Conservation (phyloP, 2,329 filamentous ascomycete genomes). For the Xylariaceae sp. region DNA sequence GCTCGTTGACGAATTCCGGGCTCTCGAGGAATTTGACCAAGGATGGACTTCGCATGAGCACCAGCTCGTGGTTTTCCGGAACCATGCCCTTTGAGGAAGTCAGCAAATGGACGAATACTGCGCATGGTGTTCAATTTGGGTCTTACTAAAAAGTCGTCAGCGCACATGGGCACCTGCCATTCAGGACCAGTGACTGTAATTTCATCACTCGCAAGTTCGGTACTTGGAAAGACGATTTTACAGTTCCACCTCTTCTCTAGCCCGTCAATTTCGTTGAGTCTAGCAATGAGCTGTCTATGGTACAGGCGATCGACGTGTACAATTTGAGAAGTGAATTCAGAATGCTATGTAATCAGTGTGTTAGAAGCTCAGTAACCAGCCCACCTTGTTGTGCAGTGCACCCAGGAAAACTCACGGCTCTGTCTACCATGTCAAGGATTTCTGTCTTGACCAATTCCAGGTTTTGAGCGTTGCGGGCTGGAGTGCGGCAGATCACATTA, state of each 20-base stretch:
- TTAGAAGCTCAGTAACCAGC: background rate
- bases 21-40: conserved; percentile 81
- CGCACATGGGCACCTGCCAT: conserved; percentile 95
- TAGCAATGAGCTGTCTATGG: conserved; percentile 87
- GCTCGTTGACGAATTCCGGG: conserved; percentile 73
- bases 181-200: conserved; percentile 95
- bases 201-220: conserved; percentile 93
- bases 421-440: conserved; percentile 99
- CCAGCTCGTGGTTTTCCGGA: conserved; percentile 89
- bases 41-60: conserved; percentile 72
- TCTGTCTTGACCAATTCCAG: conserved; percentile 97
- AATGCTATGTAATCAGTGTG: conserved; percentile 58
- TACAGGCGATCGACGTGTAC: conserved; percentile 93
- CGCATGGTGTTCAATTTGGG: background rate
- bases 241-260: conserved; percentile 99
- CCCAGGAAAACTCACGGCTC: conserved; percentile 58
- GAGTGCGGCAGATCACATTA: conserved; percentile 97
- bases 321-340: conserved; percentile 91
- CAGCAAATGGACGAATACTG: conserved; percentile 23
- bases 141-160: conserved; percentile 84
- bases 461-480: conserved; percentile 94
- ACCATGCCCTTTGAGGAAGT: conserved; percentile 74
- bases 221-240: conserved; percentile 98
- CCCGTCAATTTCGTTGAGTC: conserved; percentile 85
- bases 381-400: conserved; percentile 28